Evolutionary conservation across 139 green algal species (phyloP).

Genomic region (Yamagishiella unicocca): DNA sequence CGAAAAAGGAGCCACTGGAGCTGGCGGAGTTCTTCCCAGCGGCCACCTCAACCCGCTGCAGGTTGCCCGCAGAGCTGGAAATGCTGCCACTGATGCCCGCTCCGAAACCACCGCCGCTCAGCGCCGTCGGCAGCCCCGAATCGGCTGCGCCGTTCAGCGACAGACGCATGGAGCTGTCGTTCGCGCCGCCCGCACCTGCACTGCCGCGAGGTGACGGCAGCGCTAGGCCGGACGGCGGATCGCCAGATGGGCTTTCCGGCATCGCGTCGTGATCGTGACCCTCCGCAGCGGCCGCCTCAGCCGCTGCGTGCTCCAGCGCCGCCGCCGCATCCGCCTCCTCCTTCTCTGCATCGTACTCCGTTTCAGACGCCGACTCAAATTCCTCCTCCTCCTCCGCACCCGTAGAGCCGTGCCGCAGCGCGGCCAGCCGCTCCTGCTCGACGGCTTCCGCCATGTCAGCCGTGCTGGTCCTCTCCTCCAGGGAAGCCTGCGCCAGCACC

Average conservation of each 20-base stretch:
- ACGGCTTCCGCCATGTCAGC: constrained; percentile 7
- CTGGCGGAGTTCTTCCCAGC: neutral
- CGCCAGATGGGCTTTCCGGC: neutral
- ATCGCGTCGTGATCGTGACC: neutral
- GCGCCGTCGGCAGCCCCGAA: neutral
- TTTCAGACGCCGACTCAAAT: constrained; percentile 50
- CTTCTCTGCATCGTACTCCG: constrained; percentile 24
- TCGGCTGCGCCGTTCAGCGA: neutral
- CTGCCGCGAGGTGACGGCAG: neutral
- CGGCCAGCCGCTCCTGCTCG: neutral
- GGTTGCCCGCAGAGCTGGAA: neutral
- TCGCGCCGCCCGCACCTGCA: too few relatives aligned
- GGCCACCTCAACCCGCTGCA: neutral
- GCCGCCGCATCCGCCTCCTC: constrained; percentile 12
- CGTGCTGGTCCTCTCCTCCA: constrained; percentile 35
- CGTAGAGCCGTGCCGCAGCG: neutral
- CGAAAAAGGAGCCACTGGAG: constrained; percentile 21
- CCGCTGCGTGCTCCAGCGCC: constrained; percentile 17
- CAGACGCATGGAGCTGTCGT: neutral
- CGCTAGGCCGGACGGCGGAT: neutral
- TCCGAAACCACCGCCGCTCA: too few relatives aligned
- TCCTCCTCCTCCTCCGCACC: neutral
- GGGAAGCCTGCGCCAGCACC: constrained; percentile 9
- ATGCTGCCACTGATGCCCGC: neutral
- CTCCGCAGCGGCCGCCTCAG: constrained; percentile 6